Conservation (phyloP, 2,329 filamentous ascomycete species). For the Neofusicoccum laricinum region DNA sequence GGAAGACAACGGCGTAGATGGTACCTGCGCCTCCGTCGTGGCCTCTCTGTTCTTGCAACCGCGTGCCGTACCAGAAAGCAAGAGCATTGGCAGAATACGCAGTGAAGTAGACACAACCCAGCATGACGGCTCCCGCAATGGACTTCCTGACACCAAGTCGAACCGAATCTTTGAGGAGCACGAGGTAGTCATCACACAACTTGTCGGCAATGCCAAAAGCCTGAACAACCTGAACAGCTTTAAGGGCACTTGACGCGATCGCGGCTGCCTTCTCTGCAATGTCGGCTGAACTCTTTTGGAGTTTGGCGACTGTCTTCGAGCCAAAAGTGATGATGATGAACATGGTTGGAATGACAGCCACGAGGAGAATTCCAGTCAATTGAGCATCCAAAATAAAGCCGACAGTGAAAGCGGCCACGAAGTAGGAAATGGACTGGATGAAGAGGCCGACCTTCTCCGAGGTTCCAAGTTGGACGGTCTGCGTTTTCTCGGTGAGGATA, state of each 20-base stretch:
- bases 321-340: constrained; percentile 41
- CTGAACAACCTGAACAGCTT: constrained; percentile 47
- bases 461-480: constrained; percentile 45
- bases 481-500: constrained; percentile 45
- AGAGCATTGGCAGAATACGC: constrained; percentile 46
- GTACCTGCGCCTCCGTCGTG: constrained; percentile 45
- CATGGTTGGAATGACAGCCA: constrained; percentile 50
- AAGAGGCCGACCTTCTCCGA: constrained; percentile 49
- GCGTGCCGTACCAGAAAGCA: constrained; percentile 44
- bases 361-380: constrained; percentile 42
- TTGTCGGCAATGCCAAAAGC: constrained; percentile 45
- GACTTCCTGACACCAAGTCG: constrained; percentile 41
- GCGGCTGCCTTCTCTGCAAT: constrained; percentile 42
- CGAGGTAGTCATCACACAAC: constrained; percentile 37
- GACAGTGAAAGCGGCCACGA: constrained; percentile 44
- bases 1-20: constrained; percentile 62
- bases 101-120: constrained; percentile 44
- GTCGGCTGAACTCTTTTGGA: constrained; percentile 36
- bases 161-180: constrained; percentile 33
- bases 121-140: constrained; percentile 39
- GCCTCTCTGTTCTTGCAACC: constrained; percentile 22
- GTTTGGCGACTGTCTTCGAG: constrained; percentile 40
- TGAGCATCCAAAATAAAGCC: constrained; percentile 44
- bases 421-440: constrained; percentile 45
- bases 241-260: constrained; percentile 45